Conservation (phyloP, 495 filamentous ascomycete species). For the Neurospora hispaniola region DNA sequence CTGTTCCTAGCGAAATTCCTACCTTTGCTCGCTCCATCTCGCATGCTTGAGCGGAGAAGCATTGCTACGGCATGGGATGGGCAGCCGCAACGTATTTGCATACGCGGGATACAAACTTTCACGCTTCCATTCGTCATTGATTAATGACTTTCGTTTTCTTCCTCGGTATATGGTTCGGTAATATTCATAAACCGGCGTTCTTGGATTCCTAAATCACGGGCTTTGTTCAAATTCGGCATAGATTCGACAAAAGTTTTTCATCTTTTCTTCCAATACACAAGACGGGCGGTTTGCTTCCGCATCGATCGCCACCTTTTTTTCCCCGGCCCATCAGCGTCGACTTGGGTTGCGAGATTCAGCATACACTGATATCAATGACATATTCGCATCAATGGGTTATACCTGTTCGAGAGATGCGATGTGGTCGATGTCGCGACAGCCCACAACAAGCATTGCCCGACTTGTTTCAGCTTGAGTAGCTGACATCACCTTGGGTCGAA, state of each 20-base stretch:
- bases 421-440: not conserved
- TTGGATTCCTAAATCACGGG: conserved; percentile 12
- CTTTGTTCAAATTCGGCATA: conserved; percentile 17
- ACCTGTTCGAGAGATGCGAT: not conserved
- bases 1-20: not conserved
- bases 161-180: conserved; percentile 24
- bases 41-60: not conserved
- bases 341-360: not conserved
- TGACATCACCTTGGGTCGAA: not conserved
- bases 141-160: conserved; percentile 20
- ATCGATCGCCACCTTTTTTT: not conserved
- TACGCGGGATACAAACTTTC: not conserved
- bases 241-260: conserved; percentile 21
- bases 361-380: not conserved
- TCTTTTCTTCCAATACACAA: not conserved
- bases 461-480: not conserved
- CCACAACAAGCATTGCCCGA: not conserved
- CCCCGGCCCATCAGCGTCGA: not conserved
- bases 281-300: not conserved
- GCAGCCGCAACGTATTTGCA: not conserved
- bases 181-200: conserved; percentile 27
- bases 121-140: conserved; percentile 9
- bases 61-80: not conserved
- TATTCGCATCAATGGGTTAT: not conserved
- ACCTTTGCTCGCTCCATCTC: not conserved